A percentile compares a stretch with the other conserved stretches of the same genome.
phyloP scores from a whole-genome alignment of 768 basidiomycete species.

The Cytidiella melzeri region DNA sequence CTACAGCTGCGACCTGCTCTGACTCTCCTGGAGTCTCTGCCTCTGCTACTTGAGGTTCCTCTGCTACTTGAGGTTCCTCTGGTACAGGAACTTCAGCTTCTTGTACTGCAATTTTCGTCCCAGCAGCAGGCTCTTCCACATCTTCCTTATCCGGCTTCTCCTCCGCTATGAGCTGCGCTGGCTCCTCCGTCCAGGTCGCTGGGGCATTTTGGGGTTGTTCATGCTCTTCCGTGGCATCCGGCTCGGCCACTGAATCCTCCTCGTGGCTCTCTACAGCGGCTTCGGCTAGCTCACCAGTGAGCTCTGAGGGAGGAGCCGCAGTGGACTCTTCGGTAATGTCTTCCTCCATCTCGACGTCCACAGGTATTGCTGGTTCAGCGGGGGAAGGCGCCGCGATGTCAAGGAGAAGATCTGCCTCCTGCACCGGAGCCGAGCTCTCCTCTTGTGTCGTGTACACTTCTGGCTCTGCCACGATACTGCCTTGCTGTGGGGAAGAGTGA shows the following conservation, averaged over 20 bases:
- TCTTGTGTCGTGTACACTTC: not conserved
- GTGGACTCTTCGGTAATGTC: not conserved
- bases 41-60: not conserved
- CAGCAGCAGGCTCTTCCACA: not conserved
- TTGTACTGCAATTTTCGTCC: not conserved
- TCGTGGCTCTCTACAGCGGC: not conserved
- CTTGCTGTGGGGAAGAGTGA: not conserved
- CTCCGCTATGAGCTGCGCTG: not conserved
- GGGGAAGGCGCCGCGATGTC: not conserved
- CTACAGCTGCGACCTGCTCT: slow-evolving; percentile 19
- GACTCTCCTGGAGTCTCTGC: not conserved
- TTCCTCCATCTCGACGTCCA: not conserved
- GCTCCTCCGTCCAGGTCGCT: not conserved
- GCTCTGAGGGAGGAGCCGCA: not conserved
- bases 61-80: not conserved
- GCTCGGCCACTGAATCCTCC: slow-evolving; percentile 1
- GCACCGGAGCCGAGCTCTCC: not conserved
- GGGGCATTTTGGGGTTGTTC: not conserved
- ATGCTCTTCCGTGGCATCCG: not conserved
- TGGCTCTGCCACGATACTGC: not conserved
- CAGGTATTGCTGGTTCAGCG: not conserved
- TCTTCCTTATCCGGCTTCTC: not conserved
- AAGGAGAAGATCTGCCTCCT: not conserved
- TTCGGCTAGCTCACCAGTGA: not conserved
- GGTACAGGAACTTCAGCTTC: too few relatives aligned